phyloP scores from a whole-genome alignment of 2,329 filamentous ascomycete species.

The Podosphaera fusca region DNA sequence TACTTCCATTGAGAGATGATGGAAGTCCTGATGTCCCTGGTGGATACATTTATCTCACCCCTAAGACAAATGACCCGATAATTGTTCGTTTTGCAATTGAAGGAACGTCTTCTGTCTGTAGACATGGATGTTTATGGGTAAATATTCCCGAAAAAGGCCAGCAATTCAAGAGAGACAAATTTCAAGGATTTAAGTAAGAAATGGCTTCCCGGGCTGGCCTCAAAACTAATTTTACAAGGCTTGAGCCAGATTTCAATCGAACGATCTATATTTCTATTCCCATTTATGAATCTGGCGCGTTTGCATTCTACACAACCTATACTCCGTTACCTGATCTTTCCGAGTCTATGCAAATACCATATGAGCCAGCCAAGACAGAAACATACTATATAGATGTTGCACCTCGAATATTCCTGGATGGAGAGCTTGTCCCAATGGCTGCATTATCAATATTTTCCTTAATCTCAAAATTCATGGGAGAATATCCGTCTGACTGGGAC shows the following conservation, averaged over 20 bases:
- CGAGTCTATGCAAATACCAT: slow-evolving; percentile 22
- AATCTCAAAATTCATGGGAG: slow-evolving; percentile 95
- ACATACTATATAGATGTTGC: slow-evolving; percentile 87
- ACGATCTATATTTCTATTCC: slow-evolving; percentile 77
- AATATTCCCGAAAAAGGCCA: slow-evolving; percentile 67
- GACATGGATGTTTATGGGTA: slow-evolving; percentile 85
- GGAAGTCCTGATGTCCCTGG: slow-evolving; percentile 76
- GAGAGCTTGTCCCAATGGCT: slow-evolving; percentile 54
- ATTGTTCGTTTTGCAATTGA: slow-evolving; percentile 74
- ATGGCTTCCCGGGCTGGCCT: not conserved
- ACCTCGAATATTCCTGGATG: slow-evolving; percentile 53
- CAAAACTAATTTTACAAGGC: slow-evolving; percentile 24
- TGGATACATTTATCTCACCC: slow-evolving; percentile 77
- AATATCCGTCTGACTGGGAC: slow-evolving; percentile 76
- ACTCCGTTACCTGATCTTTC: slow-evolving; percentile 57
- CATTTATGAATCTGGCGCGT: slow-evolving; percentile 63
- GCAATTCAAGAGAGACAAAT: slow-evolving; percentile 54
- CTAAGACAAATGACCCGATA: slow-evolving; percentile 50
- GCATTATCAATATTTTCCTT: slow-evolving; percentile 81
- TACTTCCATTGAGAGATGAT: slow-evolving; percentile 76
- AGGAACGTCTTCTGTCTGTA: slow-evolving; percentile 85
- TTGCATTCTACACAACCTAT: slow-evolving; percentile 86
- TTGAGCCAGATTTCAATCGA: slow-evolving; percentile 80
- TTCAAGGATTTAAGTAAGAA: slow-evolving; percentile 71
- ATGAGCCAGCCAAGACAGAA: slow-evolving; percentile 41